These are phyloP conservation scores for Monilinia fructicola DNA, from an alignment of 2,329 filamentous ascomycete species.

Conservation along the genomic window DNA sequence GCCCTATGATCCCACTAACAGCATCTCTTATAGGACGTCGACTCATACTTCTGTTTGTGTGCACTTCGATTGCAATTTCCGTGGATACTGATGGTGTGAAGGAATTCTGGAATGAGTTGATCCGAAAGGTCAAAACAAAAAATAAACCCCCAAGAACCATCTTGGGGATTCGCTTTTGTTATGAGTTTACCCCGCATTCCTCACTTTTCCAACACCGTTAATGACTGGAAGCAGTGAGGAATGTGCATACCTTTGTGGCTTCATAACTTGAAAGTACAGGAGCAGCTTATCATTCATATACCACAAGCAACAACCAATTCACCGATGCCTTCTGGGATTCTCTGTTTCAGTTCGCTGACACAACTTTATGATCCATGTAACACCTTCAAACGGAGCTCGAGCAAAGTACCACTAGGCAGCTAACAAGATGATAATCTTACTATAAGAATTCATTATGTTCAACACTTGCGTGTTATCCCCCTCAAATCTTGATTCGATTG, in stretches of 20 bases:
- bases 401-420: not conserved
- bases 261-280: not conserved
- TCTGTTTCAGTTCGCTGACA: not conserved
- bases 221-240: not conserved
- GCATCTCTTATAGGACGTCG: not conserved
- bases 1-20: not conserved
- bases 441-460: not conserved
- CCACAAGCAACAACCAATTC: not conserved
- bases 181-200: conserved; percentile 15
- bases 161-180: not conserved
- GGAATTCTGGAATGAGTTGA: not conserved
- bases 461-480: not conserved
- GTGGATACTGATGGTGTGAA: not conserved
- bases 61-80: not conserved
- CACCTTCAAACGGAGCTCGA: not conserved
- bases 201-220: not conserved
- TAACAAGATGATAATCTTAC: no score
- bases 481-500: not conserved
- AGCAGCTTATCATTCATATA: not conserved
- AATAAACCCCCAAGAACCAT: not conserved
- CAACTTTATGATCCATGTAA: not conserved
- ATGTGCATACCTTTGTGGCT: conserved; percentile 2
- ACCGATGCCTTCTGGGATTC: not conserved
- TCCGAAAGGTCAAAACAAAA: not conserved
- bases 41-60: not conserved